These are phyloP conservation scores for Irpex lacteus DNA, from an alignment of 1,284 basidiomycete genomes.

Conservation along the genomic window DNA sequence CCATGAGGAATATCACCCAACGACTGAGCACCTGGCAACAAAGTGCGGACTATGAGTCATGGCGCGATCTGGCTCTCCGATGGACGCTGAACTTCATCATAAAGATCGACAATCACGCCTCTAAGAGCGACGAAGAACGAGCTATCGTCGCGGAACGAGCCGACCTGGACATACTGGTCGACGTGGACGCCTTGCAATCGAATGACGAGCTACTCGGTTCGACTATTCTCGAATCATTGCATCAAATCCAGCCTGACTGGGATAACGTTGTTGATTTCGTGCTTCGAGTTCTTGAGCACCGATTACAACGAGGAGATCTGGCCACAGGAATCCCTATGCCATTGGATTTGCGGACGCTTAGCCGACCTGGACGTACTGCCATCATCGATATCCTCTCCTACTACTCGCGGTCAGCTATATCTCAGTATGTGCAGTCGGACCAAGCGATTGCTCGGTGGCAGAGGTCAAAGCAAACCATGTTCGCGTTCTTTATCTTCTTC, in stretches of 20 bases:
- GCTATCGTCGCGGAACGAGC: neutral
- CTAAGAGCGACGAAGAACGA: neutral
- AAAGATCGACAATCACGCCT: neutral
- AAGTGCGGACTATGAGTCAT: neutral
- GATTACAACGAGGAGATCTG: neutral
- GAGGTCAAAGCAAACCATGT: neutral
- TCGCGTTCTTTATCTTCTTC: slow-evolving; percentile 1
- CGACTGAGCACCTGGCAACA: neutral
- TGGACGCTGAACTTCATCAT: neutral
- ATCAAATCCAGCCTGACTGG: slow-evolving; percentile 1
- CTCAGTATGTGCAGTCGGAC: slow-evolving; percentile 2
- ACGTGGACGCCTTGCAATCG: slow-evolving; percentile 1
- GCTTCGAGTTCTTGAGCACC: neutral
- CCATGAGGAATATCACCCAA: neutral
- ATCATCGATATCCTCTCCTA: slow-evolving; percentile 1
- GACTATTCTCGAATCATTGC: neutral
- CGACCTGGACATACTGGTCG: neutral
- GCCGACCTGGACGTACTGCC: neutral
- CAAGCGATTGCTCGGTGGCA: neutral
- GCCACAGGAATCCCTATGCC: neutral
- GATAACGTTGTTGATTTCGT: neutral
- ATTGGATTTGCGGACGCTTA: neutral
- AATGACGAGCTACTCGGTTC: slow-evolving; percentile 1
- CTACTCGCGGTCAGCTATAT: neutral
- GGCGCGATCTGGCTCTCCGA: neutral